A percentile compares a stretch with the other conserved stretches of the same genome.
Evolutionary conservation across 192 early-diverging fungal species (phyloP).

Genomic region (Diversispora epigaea): DNA sequence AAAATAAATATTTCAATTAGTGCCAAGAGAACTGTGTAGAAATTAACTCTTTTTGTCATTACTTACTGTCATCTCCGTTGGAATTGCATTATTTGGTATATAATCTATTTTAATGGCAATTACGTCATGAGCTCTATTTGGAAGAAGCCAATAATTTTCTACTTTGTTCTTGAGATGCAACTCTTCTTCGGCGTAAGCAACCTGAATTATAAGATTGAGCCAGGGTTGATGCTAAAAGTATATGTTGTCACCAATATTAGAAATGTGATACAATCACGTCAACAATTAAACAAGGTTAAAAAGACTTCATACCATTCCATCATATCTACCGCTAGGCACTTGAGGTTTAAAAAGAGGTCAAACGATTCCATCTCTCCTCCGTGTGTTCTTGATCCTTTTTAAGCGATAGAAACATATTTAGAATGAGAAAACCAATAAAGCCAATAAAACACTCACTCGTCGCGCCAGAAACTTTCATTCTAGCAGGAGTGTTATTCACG

Average conservation of each 20-base stretch:
- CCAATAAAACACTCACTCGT: slow-evolving; percentile 20
- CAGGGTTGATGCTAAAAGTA: slow-evolving; percentile 26
- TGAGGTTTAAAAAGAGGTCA: neutral
- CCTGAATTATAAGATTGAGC: neutral
- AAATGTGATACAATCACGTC: slow-evolving; percentile 24
- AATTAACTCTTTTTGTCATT: slow-evolving; percentile 3
- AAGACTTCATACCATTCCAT: slow-evolving; percentile 14
- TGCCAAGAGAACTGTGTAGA: neutral
- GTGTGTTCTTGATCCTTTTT: slow-evolving; percentile 14
- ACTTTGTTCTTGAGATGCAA: slow-evolving; percentile 8
- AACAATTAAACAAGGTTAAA: slow-evolving; percentile 14
- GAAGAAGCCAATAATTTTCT: slow-evolving; percentile 5
- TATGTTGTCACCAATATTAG: slow-evolving; percentile 23
- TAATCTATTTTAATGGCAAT: neutral
- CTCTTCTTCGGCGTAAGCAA: neutral
- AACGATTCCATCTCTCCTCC: neutral
- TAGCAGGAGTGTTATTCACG: neutral
- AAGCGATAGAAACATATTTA: slow-evolving; percentile 8
- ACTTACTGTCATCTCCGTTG: slow-evolving; percentile 24
- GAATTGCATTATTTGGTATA: neutral
- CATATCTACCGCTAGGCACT: slow-evolving; percentile 3
- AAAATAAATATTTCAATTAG: slow-evolving; percentile 24
- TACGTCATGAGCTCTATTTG: neutral
- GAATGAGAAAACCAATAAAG: slow-evolving; percentile 6
- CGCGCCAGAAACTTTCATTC: neutral